Evolutionary conservation across 139 green algal genomes (phyloP).

Genomic region (Chlamydomonas schloesseri): DNA sequence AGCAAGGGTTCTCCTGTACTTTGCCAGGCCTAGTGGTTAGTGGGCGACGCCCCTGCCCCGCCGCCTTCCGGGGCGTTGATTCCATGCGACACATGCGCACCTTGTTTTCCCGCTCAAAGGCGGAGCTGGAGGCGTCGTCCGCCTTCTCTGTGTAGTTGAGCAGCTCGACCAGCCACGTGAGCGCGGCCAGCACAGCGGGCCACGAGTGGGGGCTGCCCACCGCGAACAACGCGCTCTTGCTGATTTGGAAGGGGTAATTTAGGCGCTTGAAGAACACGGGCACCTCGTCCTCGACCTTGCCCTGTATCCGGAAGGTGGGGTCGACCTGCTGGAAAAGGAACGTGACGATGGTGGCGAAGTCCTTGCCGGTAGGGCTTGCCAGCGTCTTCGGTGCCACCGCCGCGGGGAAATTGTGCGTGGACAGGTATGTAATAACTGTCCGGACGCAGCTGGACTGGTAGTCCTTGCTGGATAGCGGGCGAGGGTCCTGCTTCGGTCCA

Average conservation of each 20-base stretch:
- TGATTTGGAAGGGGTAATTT: conserved; percentile 94
- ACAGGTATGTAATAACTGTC: conserved; percentile 87
- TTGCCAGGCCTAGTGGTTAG: too few relatives aligned
- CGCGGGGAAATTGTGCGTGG: conserved; percentile 84
- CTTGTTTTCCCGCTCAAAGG: conserved; percentile 39
- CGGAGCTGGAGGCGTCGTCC: conserved; percentile 40
- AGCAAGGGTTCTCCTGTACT: too few relatives aligned
- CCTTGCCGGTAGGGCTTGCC: conserved; percentile 89
- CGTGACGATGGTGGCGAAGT: conserved; percentile 90
- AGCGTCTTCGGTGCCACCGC: conserved; percentile 86
- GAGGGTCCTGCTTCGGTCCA: conserved; percentile 78
- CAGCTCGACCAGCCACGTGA: conserved; percentile 94
- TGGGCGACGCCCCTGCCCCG: too few relatives aligned
- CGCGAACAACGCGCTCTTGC: conserved; percentile 89
- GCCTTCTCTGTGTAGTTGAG: conserved; percentile 88
- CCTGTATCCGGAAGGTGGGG: conserved; percentile 74
- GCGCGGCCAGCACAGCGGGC: conserved; percentile 87
- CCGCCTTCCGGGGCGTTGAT: too few relatives aligned
- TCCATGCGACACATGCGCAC: too few relatives aligned
- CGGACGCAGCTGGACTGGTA: conserved; percentile 81
- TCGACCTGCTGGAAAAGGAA: conserved; percentile 91
- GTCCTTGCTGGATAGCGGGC: conserved; percentile 82
- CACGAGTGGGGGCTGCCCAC: conserved; percentile 95
- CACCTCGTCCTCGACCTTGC: conserved; percentile 91
- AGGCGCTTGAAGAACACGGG: conserved; percentile 93